Evolutionary conservation across 306 rosid species (phyloP), one percentile per base, ranked within the genome.

Genomic region (Senna tora): DNA sequence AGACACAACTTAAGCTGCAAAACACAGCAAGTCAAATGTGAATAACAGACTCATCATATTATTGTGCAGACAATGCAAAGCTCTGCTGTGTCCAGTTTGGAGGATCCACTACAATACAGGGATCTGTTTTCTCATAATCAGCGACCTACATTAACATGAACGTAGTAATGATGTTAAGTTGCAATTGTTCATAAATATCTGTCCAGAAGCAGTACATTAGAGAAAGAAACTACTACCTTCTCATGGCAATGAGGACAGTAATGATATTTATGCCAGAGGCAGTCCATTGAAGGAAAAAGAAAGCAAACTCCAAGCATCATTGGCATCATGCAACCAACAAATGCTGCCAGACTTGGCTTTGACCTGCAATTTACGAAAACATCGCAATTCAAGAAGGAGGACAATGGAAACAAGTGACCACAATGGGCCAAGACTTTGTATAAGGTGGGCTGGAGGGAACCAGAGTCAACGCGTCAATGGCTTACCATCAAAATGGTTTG

Each of bases 201-300:
- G 8, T 36, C 30, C 46, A 63, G 55, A 60, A 21, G n/a, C 12
- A 33, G 20, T 25, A 50, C 3, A 43, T 5, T n/a, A 52, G 67
- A 45, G 20, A 22, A 65, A 45, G 20, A 22, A 65, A 66, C 12
- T 22, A 6, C 2, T 80, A 93, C 98, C 97, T 85, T 90, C 59
- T 84, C 80, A 1, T 90, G 79, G 84, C 98, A 93, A 30, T 77
- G 72, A 19, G 98, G 96, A 77, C 98, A 93, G 30, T 85, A 87
- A 75, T 93, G 98, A 73, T 88, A 80, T 74, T 93, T 90, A 74
- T 93, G 98, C 98, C 98, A 93, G 47, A 93, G 98, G 71, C 98
- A 93, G 74, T 93, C 93, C 91, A 86, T 82, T 7, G 96, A 84
- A 49, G 93, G 98, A 81, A 85, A 76, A 20, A 93, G 97, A 84